Percentiles rank a stretch among this genome's conserved stretches.
Conservation (phyloP, 2,329 filamentous ascomycete species). For the Botryosphaeria agaves region DNA sequence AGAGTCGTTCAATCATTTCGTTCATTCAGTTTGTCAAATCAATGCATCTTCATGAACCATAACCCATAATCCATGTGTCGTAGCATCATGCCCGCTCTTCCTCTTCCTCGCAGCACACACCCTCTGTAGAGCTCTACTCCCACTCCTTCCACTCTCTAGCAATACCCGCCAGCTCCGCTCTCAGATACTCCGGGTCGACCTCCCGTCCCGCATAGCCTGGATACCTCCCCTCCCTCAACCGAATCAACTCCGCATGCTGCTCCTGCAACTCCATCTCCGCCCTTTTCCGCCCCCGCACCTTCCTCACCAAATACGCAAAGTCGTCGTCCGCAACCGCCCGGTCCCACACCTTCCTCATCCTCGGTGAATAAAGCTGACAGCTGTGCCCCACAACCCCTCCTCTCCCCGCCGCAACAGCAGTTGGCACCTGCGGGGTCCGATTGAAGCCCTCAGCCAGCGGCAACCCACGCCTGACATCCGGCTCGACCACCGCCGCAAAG, state of each 20-base stretch:
- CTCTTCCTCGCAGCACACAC: too few species aligned
- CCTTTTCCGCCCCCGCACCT: conserved; percentile 38
- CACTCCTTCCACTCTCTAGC: conserved; percentile 33
- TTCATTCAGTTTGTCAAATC: too few species aligned
- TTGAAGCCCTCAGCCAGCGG: conserved; percentile 50
- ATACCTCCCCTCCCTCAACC: conserved; percentile 20
- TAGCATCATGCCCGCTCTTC: too few species aligned
- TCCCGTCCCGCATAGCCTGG: conserved; percentile 21
- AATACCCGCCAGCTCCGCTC: conserved; percentile 29
- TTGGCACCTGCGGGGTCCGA: conserved; percentile 38
- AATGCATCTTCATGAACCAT: too few species aligned
- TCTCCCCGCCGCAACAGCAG: conserved; percentile 27
- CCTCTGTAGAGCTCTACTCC: too few species aligned
- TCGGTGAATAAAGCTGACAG: conserved; percentile 66
- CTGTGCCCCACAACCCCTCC: conserved; percentile 21
- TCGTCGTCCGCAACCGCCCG: conserved; percentile 51
- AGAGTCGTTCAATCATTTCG: too few species aligned
- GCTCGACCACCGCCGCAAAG: conserved; percentile 63
- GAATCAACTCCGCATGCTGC: conserved; percentile 23
- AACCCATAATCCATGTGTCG: too few species aligned
- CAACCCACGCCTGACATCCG: conserved; percentile 36
- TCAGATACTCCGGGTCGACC: conserved; percentile 34
- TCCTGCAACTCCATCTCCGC: conserved; percentile 43
- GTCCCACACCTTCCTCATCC: conserved; percentile 60
- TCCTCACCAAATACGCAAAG: conserved; percentile 43